These are phyloP conservation scores for Infundibulicybe gibba DNA, from an alignment of 768 basidiomycete species.

Conservation along the genomic window DNA sequence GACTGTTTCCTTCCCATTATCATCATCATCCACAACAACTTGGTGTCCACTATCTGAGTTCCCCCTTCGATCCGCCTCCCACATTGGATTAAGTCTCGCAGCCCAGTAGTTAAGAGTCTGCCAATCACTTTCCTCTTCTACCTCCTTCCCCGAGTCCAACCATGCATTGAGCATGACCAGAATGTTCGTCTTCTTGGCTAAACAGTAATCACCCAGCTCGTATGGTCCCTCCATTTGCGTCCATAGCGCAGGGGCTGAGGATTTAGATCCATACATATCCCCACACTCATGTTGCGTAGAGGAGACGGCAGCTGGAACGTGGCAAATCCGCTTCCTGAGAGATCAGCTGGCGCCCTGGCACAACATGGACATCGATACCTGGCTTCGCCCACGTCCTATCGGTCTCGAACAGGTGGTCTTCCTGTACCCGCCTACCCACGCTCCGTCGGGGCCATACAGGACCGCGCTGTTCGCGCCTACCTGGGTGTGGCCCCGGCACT, in stretches of 20 bases:
- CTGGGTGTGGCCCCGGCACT: constrained; percentile 1
- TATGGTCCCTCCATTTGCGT: constrained; percentile 73
- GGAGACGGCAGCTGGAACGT: constrained; percentile 61
- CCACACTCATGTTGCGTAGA: constrained; percentile 53
- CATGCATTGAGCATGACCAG: constrained; percentile 78
- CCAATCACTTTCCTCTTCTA: constrained; percentile 26
- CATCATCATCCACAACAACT: constrained; percentile 4
- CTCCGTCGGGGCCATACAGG: constrained; percentile 62
- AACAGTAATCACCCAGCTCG: constrained; percentile 70
- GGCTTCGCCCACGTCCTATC: constrained; percentile 83
- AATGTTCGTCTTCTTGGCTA: constrained; percentile 46
- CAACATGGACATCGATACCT: constrained; percentile 34
- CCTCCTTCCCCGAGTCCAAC: constrained; percentile 49
- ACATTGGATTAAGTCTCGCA: constrained; percentile 54
- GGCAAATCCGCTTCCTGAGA: constrained; percentile 3
- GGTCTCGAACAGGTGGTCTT: constrained; percentile 81
- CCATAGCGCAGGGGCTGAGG: constrained; percentile 80
- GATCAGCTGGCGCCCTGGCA: neutral
- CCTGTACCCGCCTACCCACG: constrained; percentile 63
- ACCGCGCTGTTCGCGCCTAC: constrained; percentile 74
- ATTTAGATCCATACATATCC: constrained; percentile 87
- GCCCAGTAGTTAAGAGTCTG: constrained; percentile 78
- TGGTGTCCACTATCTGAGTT: constrained; percentile 12
- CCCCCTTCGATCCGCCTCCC: constrained; percentile 31
- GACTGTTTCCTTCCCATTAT: constrained; percentile 28